phyloP scores from a whole-genome alignment of 805 yeast species.

The Yarrowia deformans region DNA sequence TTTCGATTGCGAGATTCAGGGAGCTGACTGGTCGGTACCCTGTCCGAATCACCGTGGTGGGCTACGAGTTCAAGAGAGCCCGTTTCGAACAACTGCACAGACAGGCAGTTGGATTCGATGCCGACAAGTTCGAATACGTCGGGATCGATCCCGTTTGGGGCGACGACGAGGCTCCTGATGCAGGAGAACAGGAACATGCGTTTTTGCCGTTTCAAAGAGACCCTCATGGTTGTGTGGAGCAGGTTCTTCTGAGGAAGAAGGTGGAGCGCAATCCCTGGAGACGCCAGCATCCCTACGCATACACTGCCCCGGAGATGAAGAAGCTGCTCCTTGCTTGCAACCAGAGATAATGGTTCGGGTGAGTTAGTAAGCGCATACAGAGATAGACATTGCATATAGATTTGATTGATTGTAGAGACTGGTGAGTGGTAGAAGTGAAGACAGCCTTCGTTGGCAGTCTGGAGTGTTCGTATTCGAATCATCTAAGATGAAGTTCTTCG shows the following conservation, averaged over 20 bases:
- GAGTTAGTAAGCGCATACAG: too few species aligned
- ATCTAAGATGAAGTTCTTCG: too few species aligned
- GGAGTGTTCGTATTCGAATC: too few species aligned
- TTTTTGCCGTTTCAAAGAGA: slow-evolving; percentile 26
- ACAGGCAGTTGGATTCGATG: slow-evolving; percentile 16
- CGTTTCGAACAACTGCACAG: slow-evolving; percentile 56
- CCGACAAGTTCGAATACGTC: slow-evolving; percentile 25
- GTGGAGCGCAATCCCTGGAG: slow-evolving; percentile 20
- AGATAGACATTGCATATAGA: slow-evolving; percentile 22
- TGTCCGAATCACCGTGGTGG: slow-evolving; percentile 60
- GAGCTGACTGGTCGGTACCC: slow-evolving; percentile 62
- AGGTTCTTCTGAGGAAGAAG: slow-evolving; percentile 4
- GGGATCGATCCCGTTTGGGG: slow-evolving; percentile 37
- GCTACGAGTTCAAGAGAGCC: slow-evolving; percentile 74
- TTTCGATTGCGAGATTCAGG: slow-evolving; percentile 47
- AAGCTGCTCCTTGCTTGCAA: background rate
- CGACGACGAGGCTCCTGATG: slow-evolving; percentile 10
- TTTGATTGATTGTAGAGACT: background rate
- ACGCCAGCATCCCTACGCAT: slow-evolving; percentile 26
- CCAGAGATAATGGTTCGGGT: background rate
- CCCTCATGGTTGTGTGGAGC: slow-evolving; percentile 31
- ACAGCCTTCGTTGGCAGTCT: too few species aligned
- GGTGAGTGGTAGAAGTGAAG: too few species aligned
- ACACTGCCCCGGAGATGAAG: slow-evolving; percentile 23
- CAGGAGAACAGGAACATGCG: slow-evolving; percentile 17